Base-by-base conservation (phyloP, 495 filamentous ascomycete species). In the Paragyromitra xinjiangensis region DNA sequence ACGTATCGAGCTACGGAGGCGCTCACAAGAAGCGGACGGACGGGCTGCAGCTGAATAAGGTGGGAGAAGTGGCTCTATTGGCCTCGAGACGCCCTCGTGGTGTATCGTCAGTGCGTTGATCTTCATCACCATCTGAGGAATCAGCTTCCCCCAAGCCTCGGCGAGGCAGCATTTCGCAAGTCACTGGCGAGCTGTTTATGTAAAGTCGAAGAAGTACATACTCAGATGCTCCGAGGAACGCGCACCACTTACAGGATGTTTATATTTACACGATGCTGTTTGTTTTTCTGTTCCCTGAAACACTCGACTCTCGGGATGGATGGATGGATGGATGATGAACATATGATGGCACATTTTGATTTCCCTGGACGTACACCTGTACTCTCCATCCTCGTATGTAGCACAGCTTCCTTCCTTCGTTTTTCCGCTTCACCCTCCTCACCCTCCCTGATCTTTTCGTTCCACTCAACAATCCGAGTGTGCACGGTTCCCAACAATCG, bases 401-500 rank as follows among this genome's bases (percentile, higher is more conserved):
- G 29, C 29, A 34, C 29, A 34, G 29, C 29, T 34, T 34, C 29
- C 29, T 34, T 34, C 16, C 3, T 58, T 70, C 34, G 66, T 63
- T 71, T 75, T 71, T 56, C 73, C 58, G 58, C 58, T 3, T 75
- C 66, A 75, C 67, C 29, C 72, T 29, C 29, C 16, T 51, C 19
- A 37, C 40, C 59, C 50, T 64, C 56, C 56, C 37, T 34, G 3
- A 34, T 34, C 29, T 34, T 34, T 34, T 34, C 29, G 2, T 34
- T 58, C 66, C 73, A 71, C 45, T 42, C 59, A 65, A 71, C 67
- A 76, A 44, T 19, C 73, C 39, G 29, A 16, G 58, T 71, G 66
- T 58, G 73, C 73, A 59, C 73, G 61, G 50, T 51, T 77, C 69
- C 68, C 74, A 77, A 77, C 74, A 77, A 73, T 64, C 69, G 74